A percentile compares a stretch with the other conserved stretches of the same genome.
phyloP scores from a whole-genome alignment of 2,329 filamentous ascomycete species.

The Leptographium flavum region DNA sequence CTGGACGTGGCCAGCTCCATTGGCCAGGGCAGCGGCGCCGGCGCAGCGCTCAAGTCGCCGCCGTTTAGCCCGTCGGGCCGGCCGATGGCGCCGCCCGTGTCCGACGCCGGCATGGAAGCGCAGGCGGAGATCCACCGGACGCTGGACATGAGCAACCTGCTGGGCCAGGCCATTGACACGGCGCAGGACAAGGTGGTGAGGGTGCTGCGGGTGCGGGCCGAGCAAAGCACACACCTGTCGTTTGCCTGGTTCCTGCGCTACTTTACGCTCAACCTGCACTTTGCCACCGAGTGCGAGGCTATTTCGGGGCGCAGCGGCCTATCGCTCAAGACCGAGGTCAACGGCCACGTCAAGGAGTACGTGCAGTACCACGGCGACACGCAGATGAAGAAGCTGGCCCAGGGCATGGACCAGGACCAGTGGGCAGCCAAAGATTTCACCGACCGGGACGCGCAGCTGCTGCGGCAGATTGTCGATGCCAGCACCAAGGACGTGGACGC shows the following conservation, averaged over 20 bases:
- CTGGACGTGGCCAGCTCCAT: slow-evolving; percentile 80
- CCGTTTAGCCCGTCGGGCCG: slow-evolving; percentile 34
- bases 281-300: slow-evolving; percentile 76
- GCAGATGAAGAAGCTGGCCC: slow-evolving; percentile 61
- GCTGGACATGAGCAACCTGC: slow-evolving; percentile 61
- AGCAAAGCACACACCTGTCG: slow-evolving; percentile 55
- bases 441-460: slow-evolving; percentile 41
- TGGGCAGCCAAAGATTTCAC: slow-evolving; percentile 69
- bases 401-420: slow-evolving; percentile 65
- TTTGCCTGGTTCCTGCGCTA: slow-evolving; percentile 63
- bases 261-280: slow-evolving; percentile 68
- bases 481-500: slow-evolving; percentile 55
- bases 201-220: slow-evolving; percentile 61
- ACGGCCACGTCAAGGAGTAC: slow-evolving; percentile 69
- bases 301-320: slow-evolving; percentile 68
- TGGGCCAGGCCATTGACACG: slow-evolving; percentile 68
- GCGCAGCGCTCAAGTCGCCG: slow-evolving; percentile 33
- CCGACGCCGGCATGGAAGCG: slow-evolving; percentile 29
- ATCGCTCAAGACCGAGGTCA: slow-evolving; percentile 63
- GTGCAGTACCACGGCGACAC: slow-evolving; percentile 55
- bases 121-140: slow-evolving; percentile 67
- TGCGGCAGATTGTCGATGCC: slow-evolving; percentile 51
- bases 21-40: slow-evolving; percentile 23
- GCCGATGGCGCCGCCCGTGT: slow-evolving; percentile 15
- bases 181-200: slow-evolving; percentile 66